phyloP scores from a whole-genome alignment of 768 basidiomycete species.

The Leccinellum rugosiceps region DNA sequence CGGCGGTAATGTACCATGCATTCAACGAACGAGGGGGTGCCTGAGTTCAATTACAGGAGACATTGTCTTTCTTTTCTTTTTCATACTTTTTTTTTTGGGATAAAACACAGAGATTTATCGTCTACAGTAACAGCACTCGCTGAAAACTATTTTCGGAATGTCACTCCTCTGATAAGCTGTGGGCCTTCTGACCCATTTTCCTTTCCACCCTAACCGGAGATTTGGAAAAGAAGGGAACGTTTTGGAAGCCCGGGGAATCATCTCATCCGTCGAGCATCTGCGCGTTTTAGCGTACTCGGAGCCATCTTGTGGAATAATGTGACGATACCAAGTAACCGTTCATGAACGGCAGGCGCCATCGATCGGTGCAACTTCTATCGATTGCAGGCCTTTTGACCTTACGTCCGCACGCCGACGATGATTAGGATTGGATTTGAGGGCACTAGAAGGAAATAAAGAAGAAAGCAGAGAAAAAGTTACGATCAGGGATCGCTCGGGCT shows the following conservation, averaged over 20 bases:
- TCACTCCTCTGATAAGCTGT: neutral
- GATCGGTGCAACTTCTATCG: conserved; percentile 16
- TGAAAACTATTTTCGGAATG: neutral
- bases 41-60: neutral
- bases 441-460: neutral
- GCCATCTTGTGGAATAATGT: neutral
- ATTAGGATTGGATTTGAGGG: neutral
- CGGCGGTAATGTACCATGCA: neutral
- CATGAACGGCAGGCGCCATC: conserved; percentile 12
- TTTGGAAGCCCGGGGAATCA: neutral
- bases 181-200: neutral
- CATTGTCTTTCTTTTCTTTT: neutral
- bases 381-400: conserved; percentile 6
- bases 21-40: neutral
- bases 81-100: neutral
- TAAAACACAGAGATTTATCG: neutral
- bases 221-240: neutral
- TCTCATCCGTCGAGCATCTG: neutral
- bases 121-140: neutral
- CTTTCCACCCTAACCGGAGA: neutral
- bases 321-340: conserved; percentile 3
- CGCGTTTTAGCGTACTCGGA: neutral
- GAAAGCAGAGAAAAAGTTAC: conserved; percentile 1
- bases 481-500: conserved; percentile 16
- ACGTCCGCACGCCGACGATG: conserved; percentile 22